These are phyloP conservation scores for Chaetomium cochliodes DNA, from an alignment of 495 filamentous ascomycete species.

Conservation along the genomic window DNA sequence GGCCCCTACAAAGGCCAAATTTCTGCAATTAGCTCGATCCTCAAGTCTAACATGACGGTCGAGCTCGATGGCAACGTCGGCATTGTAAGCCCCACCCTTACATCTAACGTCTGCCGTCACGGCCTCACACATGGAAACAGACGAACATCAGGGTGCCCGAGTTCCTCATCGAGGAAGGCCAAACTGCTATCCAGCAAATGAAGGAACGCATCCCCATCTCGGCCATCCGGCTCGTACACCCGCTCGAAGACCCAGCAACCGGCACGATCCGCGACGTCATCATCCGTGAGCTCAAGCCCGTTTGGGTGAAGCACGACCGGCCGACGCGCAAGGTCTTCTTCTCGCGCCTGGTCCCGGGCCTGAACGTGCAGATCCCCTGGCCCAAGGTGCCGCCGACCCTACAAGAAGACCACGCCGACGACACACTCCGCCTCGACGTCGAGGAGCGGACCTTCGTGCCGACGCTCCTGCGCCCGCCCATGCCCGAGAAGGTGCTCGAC, in stretches of 20 bases:
- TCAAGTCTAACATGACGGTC: constrained; percentile 56
- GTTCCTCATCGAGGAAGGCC: constrained; percentile 48
- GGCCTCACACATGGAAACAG: constrained; percentile 38
- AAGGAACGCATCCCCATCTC: constrained; percentile 60
- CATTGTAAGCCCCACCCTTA: constrained; percentile 51
- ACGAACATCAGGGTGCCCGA: constrained; percentile 57
- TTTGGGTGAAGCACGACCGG: constrained; percentile 46
- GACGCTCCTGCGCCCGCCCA: constrained; percentile 69
- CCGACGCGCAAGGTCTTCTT: constrained; percentile 44
- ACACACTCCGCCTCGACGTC: constrained; percentile 74
- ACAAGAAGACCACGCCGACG: constrained; percentile 56
- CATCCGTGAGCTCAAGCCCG: constrained; percentile 62
- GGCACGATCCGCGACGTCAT: constrained; percentile 67
- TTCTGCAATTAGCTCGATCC: constrained; percentile 60
- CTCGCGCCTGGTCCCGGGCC: constrained; percentile 57
- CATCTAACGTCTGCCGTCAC: background rate
- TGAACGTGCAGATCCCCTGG: constrained; percentile 71
- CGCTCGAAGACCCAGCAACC: constrained; percentile 62
- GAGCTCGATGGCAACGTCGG: constrained; percentile 60
- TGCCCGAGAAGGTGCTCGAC: constrained; percentile 75
- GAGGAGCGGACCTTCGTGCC: constrained; percentile 74
- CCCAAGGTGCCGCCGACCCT: constrained; percentile 51
- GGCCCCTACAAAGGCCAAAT: constrained; percentile 82
- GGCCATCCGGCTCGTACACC: constrained; percentile 75
- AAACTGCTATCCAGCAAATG: constrained; percentile 45